A percentile compares a stretch with the other conserved stretches of the same genome.
phyloP scores from a whole-genome alignment of 805 yeast species.

The Saturnispora saitoi region DNA sequence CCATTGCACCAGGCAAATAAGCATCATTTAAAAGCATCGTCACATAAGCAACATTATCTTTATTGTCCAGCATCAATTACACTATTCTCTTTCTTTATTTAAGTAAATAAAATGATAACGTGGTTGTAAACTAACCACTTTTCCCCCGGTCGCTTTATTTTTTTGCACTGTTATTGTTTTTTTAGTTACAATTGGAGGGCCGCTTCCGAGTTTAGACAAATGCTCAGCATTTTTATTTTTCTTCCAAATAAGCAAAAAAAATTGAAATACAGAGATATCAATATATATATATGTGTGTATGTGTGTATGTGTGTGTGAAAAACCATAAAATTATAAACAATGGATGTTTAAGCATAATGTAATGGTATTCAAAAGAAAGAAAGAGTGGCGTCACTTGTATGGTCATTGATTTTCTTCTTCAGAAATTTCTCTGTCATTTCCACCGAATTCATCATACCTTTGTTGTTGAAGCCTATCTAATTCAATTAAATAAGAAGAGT shows the following conservation, averaged over 20 bases:
- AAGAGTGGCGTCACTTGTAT: not conserved
- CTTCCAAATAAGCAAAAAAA: too few species aligned
- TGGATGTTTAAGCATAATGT: not conserved
- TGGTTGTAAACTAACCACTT: not conserved
- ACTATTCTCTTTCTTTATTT: not conserved
- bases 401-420: not conserved
- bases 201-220: not conserved
- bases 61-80: not conserved
- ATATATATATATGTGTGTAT: too few species aligned
- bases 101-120: not conserved
- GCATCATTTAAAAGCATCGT: constrained; percentile 28
- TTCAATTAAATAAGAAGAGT: constrained; percentile 36
- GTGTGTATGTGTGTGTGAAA: too few species aligned
- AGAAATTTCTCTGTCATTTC: not conserved
- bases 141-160: not conserved
- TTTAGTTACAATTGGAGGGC: not conserved
- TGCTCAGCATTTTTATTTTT: not conserved
- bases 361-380: not conserved
- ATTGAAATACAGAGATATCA: not conserved
- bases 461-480: constrained; percentile 28
- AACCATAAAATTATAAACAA: too few species aligned
- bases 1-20: constrained; percentile 32
- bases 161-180: not conserved
- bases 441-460: constrained; percentile 8
- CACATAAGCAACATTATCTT: constrained; percentile 21